Conservation (phyloP, 805 yeast species). For the Starmerella stigmatis region DNA sequence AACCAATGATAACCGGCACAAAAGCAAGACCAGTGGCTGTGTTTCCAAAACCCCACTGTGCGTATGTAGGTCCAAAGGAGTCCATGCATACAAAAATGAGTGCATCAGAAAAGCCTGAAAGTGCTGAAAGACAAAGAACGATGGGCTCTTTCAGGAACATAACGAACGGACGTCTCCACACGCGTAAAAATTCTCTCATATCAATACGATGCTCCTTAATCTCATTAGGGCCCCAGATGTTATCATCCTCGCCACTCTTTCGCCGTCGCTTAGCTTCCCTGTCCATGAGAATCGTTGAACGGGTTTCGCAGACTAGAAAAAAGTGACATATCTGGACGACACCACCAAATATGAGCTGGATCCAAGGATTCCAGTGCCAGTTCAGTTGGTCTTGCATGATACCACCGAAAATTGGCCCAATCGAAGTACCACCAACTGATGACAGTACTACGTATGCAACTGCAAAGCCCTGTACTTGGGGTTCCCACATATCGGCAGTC, state of each 20-base stretch:
- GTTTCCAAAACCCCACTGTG: conserved; percentile 32
- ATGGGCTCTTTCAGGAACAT: conserved; percentile 35
- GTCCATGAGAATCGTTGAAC: conserved; percentile 32
- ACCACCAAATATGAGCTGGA: conserved; percentile 46
- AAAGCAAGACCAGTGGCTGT: conserved; percentile 30
- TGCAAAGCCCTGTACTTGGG: conserved; percentile 39
- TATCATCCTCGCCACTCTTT: conserved; percentile 30
- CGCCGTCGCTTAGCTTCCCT: conserved; percentile 34
- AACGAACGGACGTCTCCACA: conserved; percentile 34
- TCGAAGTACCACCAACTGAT: conserved; percentile 43
- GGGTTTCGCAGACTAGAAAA: conserved; percentile 33
- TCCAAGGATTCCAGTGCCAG: conserved; percentile 62
- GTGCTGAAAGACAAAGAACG: conserved; percentile 33
- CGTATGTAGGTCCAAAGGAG: conserved; percentile 30
- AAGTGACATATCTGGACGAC: conserved; percentile 34
- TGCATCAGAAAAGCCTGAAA: conserved; percentile 35
- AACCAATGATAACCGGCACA: conserved; percentile 31
- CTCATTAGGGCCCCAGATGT: conserved; percentile 32
- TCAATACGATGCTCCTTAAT: conserved; percentile 14
- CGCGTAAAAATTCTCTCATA: conserved; percentile 7
- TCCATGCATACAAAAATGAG: conserved; percentile 35
- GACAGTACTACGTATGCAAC: conserved; percentile 43
- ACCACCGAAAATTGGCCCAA: conserved; percentile 42
- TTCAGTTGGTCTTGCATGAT: conserved; percentile 40
- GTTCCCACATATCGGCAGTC: conserved; percentile 44